Conservation (phyloP, 192 early-diverging fungal genomes). For the Oehlia diaphana region DNA sequence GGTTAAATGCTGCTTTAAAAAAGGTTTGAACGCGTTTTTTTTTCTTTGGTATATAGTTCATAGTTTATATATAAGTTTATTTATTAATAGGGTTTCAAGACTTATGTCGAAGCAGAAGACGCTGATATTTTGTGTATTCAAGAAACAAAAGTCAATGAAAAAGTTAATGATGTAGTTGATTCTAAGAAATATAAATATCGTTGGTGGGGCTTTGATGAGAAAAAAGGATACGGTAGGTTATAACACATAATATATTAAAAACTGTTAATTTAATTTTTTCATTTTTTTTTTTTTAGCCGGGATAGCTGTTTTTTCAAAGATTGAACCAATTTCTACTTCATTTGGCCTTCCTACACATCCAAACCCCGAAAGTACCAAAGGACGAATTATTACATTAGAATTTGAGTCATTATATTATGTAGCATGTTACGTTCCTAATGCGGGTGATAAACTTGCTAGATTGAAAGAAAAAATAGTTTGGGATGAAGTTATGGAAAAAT, state of each 20-base stretch:
- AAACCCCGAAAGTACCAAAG: conserved; percentile 48
- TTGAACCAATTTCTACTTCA: conserved; percentile 61
- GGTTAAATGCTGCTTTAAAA: conserved; percentile 69
- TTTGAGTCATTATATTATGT: conserved; percentile 67
- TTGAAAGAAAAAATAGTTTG: conserved; percentile 67
- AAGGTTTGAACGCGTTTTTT: conserved; percentile 50
- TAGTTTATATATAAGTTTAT: not conserved
- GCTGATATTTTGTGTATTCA: conserved; percentile 83
- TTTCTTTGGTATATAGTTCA: not conserved
- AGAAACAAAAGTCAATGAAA: conserved; percentile 82
- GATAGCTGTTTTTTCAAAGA: conserved; percentile 75
- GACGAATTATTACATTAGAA: conserved; percentile 71
- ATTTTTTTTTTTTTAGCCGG: conserved; percentile 50
- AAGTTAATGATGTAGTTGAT: conserved; percentile 57
- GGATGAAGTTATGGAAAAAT: conserved; percentile 63
- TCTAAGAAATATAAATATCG: conserved; percentile 67
- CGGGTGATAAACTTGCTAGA: conserved; percentile 69
- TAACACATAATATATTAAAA: not conserved
- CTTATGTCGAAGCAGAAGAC: conserved; percentile 72
- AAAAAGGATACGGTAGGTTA: conserved; percentile 70
- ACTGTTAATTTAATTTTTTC: not conserved
- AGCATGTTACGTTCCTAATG: conserved; percentile 79
- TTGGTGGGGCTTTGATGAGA: conserved; percentile 67
- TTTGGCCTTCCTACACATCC: conserved; percentile 61
- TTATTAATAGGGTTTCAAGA: conserved; percentile 55